Percentiles rank a stretch among this genome's conserved stretches.
These are phyloP conservation scores for Talaromyces albobiverticillius DNA, from an alignment of 2,329 filamentous ascomycete species.

Conservation along the genomic window DNA sequence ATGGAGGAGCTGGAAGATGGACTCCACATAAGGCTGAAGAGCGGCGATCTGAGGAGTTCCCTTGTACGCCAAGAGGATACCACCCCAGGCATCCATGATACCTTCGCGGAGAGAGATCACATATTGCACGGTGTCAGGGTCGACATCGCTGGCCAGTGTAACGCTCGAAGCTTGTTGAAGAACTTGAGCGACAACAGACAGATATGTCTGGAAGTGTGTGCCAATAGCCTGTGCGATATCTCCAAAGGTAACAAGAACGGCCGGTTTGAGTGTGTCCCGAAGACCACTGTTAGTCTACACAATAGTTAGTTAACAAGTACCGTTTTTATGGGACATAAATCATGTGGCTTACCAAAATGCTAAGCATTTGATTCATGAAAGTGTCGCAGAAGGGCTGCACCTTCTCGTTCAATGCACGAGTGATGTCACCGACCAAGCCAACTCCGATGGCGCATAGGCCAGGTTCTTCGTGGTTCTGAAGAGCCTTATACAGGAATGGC, in stretches of 20 bases:
- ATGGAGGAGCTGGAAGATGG: constrained; percentile 84
- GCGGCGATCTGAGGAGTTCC: constrained; percentile 58
- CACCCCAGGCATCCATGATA: constrained; percentile 99
- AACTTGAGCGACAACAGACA: constrained; percentile 88
- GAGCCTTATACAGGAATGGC: constrained; percentile 88
- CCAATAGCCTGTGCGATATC: constrained; percentile 95
- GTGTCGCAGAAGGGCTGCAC: constrained; percentile 93
- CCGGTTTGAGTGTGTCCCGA: constrained; percentile 71
- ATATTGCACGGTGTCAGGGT: constrained; percentile 96
- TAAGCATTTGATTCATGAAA: constrained; percentile 97
- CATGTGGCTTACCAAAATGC: constrained; percentile 35
- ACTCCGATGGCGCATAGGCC: constrained; percentile 95
- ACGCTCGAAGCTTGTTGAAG: constrained; percentile 89
- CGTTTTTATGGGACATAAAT: background rate
- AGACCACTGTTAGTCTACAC: constrained; percentile 48
- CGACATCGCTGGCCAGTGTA: constrained; percentile 72
- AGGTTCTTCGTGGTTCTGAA: constrained; percentile 93
- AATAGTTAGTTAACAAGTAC: constrained; percentile 38
- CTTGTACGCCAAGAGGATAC: constrained; percentile 94
- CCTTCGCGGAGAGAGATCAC: constrained; percentile 91
- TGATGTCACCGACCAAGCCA: constrained; percentile 94
- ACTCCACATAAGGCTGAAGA: constrained; percentile 73
- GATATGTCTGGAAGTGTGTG: constrained; percentile 87
- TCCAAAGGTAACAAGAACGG: constrained; percentile 95
- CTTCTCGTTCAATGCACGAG: constrained; percentile 82